Conservation (phyloP, 108 stramenopile species). For the Cyclotella sp. region DNA sequence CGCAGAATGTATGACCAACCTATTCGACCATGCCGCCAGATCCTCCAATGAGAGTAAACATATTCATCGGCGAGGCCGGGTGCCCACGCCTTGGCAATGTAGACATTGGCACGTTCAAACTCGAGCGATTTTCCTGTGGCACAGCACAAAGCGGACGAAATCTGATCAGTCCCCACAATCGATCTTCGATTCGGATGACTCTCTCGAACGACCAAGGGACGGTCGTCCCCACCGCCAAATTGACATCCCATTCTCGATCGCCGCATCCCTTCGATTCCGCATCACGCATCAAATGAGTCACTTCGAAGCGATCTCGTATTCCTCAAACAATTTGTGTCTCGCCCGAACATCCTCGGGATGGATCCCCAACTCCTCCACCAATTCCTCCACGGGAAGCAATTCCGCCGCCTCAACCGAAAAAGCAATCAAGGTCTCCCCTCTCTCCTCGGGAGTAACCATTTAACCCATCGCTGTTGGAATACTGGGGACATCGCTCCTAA, state of each 20-base stretch:
- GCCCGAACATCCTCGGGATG: slow-evolving; percentile 28
- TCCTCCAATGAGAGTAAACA: slow-evolving; percentile 22
- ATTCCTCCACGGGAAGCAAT: background rate
- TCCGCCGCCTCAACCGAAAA: slow-evolving; percentile 24
- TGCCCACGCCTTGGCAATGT: slow-evolving; percentile 22
- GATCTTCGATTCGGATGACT: slow-evolving; percentile 9
- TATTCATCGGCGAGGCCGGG: slow-evolving; percentile 19
- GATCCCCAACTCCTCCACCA: slow-evolving; percentile 5
- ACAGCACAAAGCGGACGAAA: slow-evolving; percentile 5
- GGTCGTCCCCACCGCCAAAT: slow-evolving; percentile 10
- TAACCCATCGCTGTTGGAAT: too few relatives aligned
- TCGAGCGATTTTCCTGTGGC: background rate
- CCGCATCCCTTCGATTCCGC: slow-evolving; percentile 13
- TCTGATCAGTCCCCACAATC: slow-evolving; percentile 29
- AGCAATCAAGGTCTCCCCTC: slow-evolving; percentile 25
- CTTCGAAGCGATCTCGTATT: slow-evolving; percentile 21
- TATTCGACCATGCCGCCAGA: slow-evolving; percentile 26
- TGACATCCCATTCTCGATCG: slow-evolving; percentile 31
- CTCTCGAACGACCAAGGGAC: slow-evolving; percentile 28
- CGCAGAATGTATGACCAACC: slow-evolving; percentile 26
- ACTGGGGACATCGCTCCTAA: too few relatives aligned
- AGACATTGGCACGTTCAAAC: slow-evolving; percentile 23
- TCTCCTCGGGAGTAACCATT: background rate
- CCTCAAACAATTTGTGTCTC: slow-evolving; percentile 26
- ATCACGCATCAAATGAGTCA: slow-evolving; percentile 13